phyloP scores from a whole-genome alignment of 2,329 filamentous ascomycete genomes.

The Ceratocystis lukuohia region DNA sequence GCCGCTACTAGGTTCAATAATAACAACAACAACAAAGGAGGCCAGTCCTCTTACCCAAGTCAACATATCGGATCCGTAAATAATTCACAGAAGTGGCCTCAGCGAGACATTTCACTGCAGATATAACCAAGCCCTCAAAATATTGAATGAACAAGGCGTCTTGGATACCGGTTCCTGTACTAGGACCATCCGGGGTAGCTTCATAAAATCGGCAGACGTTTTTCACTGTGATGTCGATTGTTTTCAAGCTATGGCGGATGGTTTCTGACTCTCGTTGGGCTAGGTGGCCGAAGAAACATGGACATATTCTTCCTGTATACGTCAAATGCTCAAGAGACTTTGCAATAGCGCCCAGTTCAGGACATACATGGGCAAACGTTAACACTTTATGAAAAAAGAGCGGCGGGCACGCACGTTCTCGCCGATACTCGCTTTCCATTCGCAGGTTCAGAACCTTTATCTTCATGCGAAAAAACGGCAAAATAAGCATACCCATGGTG shows the following conservation, averaged over 20 bases:
- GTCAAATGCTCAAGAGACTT: constrained; percentile 53
- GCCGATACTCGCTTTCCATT: constrained; percentile 57
- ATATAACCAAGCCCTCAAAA: constrained; percentile 55
- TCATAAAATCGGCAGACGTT: constrained; percentile 47
- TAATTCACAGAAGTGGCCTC: constrained; percentile 46
- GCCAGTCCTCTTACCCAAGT: constrained; percentile 40
- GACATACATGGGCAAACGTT: constrained; percentile 50
- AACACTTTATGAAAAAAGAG: constrained; percentile 51
- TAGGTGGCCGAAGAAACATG: constrained; percentile 50
- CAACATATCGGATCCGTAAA: constrained; percentile 60
- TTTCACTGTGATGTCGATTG: constrained; percentile 59
- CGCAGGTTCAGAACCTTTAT: constrained; percentile 53
- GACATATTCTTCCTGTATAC: constrained; percentile 60
- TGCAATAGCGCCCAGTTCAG: constrained; percentile 45
- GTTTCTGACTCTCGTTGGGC: constrained; percentile 22
- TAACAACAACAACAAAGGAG: not conserved
- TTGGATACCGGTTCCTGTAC: constrained; percentile 55
- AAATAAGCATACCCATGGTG: constrained; percentile 47
- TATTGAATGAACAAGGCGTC: constrained; percentile 58
- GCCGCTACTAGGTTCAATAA: constrained; percentile 15
- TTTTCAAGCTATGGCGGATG: constrained; percentile 30
- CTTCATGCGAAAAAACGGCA: constrained; percentile 42
- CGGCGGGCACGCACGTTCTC: constrained; percentile 46
- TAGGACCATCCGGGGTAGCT: constrained; percentile 32
- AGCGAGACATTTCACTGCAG: constrained; percentile 47